Conservation (phyloP, 306 rosid species). For the Castanea mollissima region DNA sequence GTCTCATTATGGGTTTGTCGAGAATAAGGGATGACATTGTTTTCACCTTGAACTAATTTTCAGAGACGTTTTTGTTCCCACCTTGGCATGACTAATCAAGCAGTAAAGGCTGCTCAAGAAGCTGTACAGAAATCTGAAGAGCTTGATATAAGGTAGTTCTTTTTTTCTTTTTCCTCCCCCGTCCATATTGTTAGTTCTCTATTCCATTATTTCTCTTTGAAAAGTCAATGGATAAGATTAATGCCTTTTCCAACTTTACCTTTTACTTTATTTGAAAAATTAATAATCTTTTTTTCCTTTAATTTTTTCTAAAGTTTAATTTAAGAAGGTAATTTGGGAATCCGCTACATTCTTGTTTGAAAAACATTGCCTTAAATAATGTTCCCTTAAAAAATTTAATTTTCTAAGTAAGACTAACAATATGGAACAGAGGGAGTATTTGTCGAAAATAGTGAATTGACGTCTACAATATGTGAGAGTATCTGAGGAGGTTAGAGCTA, state of each 20-base stretch:
- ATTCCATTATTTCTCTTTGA: too few species aligned
- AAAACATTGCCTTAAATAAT: too few species aligned
- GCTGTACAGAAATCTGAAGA: constrained; percentile 89
- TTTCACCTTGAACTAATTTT: constrained; percentile 14
- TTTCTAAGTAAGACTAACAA: too few species aligned
- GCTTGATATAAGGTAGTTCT: constrained; percentile 76
- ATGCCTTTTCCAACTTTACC: too few species aligned
- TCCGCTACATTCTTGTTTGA: too few species aligned
- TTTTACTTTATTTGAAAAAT: too few species aligned
- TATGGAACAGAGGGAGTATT: not conserved
- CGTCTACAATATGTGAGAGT: not conserved
- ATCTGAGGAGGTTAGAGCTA: not conserved
- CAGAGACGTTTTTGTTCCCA: constrained; percentile 96
- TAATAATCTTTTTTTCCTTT: too few species aligned
- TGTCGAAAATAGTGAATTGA: not conserved
- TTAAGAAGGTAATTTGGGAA: too few species aligned
- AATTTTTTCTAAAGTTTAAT: too few species aligned
- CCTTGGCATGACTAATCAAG: constrained; percentile 96
- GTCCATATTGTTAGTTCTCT: too few species aligned
- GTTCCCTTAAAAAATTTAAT: too few species aligned
- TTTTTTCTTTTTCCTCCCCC: constrained; percentile 1
- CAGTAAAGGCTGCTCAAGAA: constrained; percentile 98
- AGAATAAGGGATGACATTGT: constrained; percentile 6
- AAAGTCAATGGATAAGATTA: too few species aligned
- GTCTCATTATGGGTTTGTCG: not conserved